Evolutionary conservation across 108 stramenopile species (phyloP).

Genomic region (Nannochloropsis gaditana): DNA sequence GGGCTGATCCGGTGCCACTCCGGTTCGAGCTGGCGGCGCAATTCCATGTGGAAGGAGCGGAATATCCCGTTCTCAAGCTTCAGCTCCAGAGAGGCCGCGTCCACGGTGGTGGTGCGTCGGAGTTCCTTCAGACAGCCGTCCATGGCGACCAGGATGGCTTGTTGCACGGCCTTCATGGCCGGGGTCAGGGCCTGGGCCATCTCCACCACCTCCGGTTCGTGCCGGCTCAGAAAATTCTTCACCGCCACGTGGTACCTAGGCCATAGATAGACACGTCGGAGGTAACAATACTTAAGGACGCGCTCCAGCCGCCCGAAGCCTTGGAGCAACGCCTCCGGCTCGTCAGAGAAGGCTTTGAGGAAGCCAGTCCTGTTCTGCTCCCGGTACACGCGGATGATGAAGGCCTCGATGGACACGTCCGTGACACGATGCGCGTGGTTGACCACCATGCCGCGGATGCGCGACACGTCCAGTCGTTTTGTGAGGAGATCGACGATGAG

Average conservation of each 20-base stretch:
- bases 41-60: conserved; percentile 68
- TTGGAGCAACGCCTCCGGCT: conserved; percentile 66
- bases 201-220: conserved; percentile 73
- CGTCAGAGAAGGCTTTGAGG: conserved; percentile 87
- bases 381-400: conserved; percentile 84
- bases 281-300: conserved; percentile 69
- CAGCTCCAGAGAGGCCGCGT: conserved; percentile 46
- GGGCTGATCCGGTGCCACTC: conserved; percentile 86
- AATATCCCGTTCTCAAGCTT: conserved; percentile 83
- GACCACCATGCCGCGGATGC: conserved; percentile 82
- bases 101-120: conserved; percentile 32
- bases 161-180: conserved; percentile 76
- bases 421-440: conserved; percentile 81
- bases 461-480: conserved; percentile 57
- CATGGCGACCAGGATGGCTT: conserved; percentile 70
- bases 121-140: conserved; percentile 81
- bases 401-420: conserved; percentile 87
- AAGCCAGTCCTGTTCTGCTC: conserved; percentile 70
- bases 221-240: conserved; percentile 64
- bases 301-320: conserved; percentile 86
- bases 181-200: conserved; percentile 72
- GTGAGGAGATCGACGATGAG: conserved; percentile 89
- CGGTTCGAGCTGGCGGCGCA: conserved; percentile 80
- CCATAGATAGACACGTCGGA: conserved; percentile 75
- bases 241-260: conserved; percentile 83